Percentiles rank a stretch among this genome's conserved stretches.
phyloP scores from a whole-genome alignment of 495 filamentous ascomycete genomes.

The Penicillium flavigenum region DNA sequence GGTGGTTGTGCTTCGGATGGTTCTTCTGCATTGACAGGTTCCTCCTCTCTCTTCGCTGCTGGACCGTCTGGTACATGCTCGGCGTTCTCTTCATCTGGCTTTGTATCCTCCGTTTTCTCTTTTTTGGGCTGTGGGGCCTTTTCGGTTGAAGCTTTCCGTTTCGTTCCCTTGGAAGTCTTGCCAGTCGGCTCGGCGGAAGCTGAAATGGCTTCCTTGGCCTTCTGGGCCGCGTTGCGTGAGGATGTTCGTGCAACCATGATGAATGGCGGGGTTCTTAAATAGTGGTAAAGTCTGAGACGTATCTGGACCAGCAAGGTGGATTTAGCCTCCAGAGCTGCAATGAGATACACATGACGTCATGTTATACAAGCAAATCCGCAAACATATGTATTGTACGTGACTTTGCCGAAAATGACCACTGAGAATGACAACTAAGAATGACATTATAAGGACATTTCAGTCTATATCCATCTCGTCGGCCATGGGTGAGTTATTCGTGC shows the following conservation, averaged over 20 bases:
- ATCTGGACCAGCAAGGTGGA: neutral
- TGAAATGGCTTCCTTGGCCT: slow-evolving; percentile 47
- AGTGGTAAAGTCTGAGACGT: neutral
- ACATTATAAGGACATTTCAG: slow-evolving; percentile 14
- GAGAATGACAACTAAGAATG: neutral
- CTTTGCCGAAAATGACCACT: neutral
- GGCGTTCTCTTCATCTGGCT: slow-evolving; percentile 29
- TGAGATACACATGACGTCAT: slow-evolving; percentile 32
- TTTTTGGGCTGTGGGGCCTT: slow-evolving; percentile 33
- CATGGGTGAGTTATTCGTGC: slow-evolving; percentile 12
- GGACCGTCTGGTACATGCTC: slow-evolving; percentile 28
- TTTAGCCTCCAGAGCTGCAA: neutral
- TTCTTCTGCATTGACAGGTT: neutral
- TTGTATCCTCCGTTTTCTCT: slow-evolving; percentile 28
- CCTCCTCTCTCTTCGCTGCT: slow-evolving; percentile 20
- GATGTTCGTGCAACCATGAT: slow-evolving; percentile 43
- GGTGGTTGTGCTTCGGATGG: neutral
- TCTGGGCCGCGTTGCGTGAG: slow-evolving; percentile 44
- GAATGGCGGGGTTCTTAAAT: neutral
- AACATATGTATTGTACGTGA: neutral
- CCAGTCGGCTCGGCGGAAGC: slow-evolving; percentile 27
- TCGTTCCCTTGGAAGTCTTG: slow-evolving; percentile 27
- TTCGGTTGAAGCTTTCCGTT: slow-evolving; percentile 36
- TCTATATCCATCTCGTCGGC: slow-evolving; percentile 36
- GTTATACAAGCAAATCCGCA: neutral